Percentiles rank a stretch among this genome's conserved stretches.
phyloP scores from a whole-genome alignment of 805 yeast genomes.

The Candida saitoana region DNA sequence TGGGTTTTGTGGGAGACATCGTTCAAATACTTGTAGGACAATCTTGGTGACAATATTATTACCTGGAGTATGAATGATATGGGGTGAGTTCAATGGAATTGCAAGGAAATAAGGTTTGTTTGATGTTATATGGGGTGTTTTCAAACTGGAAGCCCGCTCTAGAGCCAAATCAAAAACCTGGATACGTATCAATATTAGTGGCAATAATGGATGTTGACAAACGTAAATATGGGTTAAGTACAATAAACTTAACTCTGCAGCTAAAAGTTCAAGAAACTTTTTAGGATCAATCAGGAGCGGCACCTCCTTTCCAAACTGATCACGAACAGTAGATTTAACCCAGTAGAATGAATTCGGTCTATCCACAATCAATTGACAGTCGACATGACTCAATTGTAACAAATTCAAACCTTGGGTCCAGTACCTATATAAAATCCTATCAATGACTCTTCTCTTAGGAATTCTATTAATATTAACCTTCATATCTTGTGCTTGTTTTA shows the following conservation, averaged over 20 bases:
- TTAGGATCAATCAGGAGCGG: conserved; percentile 47
- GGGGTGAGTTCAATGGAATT: conserved; percentile 63
- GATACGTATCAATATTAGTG: conserved; percentile 57
- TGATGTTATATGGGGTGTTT: conserved; percentile 44
- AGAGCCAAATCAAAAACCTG: conserved; percentile 57
- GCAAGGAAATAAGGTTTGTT: conserved; percentile 63
- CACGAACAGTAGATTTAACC: conserved; percentile 45
- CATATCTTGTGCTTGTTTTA: conserved; percentile 12
- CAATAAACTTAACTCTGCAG: conserved; percentile 45
- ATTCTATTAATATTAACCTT: conserved; percentile 11
- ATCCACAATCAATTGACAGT: conserved; percentile 60
- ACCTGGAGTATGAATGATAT: conserved; percentile 54
- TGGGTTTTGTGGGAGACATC: conserved; percentile 45
- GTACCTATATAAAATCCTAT: conserved; percentile 43
- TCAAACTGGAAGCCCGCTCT: conserved; percentile 8
- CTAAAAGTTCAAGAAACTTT: conserved; percentile 45
- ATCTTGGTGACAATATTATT: conserved; percentile 43
- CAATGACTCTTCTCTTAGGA: conserved; percentile 34
- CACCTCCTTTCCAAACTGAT: conserved; percentile 26
- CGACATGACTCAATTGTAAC: conserved; percentile 67
- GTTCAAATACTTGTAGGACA: conserved; percentile 58
- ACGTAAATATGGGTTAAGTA: conserved; percentile 63
- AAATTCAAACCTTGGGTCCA: conserved; percentile 59
- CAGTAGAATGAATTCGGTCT: conserved; percentile 47
- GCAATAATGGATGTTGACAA: conserved; percentile 60